Base-by-base conservation (phyloP, 108 stramenopile genomes). In the Cyclostephanos invisitatus region DNA sequence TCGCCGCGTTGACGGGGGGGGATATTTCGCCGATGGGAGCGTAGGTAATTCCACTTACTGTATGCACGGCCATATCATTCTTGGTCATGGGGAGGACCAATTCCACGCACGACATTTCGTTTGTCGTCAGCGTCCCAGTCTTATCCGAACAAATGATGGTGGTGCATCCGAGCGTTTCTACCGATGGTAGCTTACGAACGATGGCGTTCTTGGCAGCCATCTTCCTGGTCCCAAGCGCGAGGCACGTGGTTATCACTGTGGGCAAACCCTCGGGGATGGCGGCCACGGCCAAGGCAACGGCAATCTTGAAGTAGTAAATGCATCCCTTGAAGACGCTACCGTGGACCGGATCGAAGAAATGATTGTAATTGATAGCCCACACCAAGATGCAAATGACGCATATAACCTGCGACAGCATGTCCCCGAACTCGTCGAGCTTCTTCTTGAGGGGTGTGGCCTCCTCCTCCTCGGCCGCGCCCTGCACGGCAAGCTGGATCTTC, bases 221-320 rank as follows among this genome's bases (percentile, higher is more conserved):
- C 64, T 80, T 84, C 18, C 80, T 59, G 20, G 95, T 93, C 58
- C 87, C 86, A 62, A 90, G 78, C 0, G 93, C 89, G 15, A 96
- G 73, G 66, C 86, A 87, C 15, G 92, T 86, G 61, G 93, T 96
- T 21, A 95, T 88, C 9, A 88, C 92, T 7, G 90, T 80, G 24
- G 96, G 96, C 42, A 96, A 83, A 10, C 81, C 81, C 80, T 96
- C 96, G 20, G 96, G 96, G 29, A 96, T 86, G 17, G 96, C 96
- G 35, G 90, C 92, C 47, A 95, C 96, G 18, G 85, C 92, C 38
- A 96, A 78, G 40, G 96, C 87, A 12, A 96, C 94, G 53, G 91
- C 91, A 60, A 95, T 84, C 74, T 91, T 92, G 72, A 90, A 89
- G 77, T 90, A 84, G 68, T 94, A 83, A 25, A 96, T 68, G 37